phyloP scores from a whole-genome alignment of 352 stramenopile genomes.

The Pelagophyceae sp. region DNA sequence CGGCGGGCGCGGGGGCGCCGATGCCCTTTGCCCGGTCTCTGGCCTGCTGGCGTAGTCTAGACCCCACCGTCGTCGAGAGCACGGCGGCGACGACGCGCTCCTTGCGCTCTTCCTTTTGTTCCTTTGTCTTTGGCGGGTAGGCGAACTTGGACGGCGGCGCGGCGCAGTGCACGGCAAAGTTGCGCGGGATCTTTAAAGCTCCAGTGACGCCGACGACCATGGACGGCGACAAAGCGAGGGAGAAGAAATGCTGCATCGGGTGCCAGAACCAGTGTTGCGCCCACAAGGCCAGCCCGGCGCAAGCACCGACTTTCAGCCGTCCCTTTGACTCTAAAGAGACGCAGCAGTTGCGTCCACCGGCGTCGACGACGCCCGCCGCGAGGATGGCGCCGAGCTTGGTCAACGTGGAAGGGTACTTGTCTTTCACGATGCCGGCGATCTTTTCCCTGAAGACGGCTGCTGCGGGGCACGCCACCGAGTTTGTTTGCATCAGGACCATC shows the following conservation, averaged over 20 bases:
- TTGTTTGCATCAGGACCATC: slow-evolving; percentile 90
- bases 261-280: slow-evolving; percentile 99
- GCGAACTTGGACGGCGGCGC: slow-evolving; percentile 89
- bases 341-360: slow-evolving; percentile 90
- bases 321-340: slow-evolving; percentile 89
- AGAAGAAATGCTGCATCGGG: slow-evolving; percentile 94
- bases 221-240: slow-evolving; percentile 89
- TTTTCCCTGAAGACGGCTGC: slow-evolving; percentile 65
- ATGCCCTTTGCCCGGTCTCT: slow-evolving; percentile 80
- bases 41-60: slow-evolving; percentile 75
- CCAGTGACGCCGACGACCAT: slow-evolving; percentile 92
- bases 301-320: slow-evolving; percentile 93
- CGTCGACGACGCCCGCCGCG: slow-evolving; percentile 91
- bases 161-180: slow-evolving; percentile 81
- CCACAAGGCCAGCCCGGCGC: slow-evolving; percentile 91
- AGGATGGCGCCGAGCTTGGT: slow-evolving; percentile 98
- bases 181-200: slow-evolving; percentile 91
- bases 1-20: no score
- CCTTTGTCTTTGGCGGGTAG: slow-evolving; percentile 90
- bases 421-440: slow-evolving; percentile 57
- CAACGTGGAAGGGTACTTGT: slow-evolving; percentile 96
- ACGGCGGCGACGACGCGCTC: slow-evolving; percentile 92
- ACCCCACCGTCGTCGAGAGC: slow-evolving; percentile 92
- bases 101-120: slow-evolving; percentile 99
- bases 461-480: slow-evolving; percentile 58